Evolutionary conservation across 139 green algal genomes (phyloP), one percentile per base, ranked within the genome.

Genomic region (Volvox reticuliferus): DNA sequence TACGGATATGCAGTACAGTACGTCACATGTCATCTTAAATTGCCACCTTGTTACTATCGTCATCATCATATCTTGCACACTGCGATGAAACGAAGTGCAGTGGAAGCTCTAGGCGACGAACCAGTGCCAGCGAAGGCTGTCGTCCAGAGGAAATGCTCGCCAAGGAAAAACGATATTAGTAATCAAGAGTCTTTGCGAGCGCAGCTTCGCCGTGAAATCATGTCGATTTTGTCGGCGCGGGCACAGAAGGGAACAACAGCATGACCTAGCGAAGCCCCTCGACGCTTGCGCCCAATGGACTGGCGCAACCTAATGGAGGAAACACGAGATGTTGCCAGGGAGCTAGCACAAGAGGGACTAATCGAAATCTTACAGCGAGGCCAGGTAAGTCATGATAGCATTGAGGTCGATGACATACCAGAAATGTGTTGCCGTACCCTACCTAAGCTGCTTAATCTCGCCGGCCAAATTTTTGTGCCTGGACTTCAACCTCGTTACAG

Each of bases 311-410:
- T 90, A 19, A 92, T 92, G 89, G 68, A 44, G 35, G 5, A 71
- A 18, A 89, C 89, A 0, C 82, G 89, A 12, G 61, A 89, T 33
- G 73, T 90, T 1, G 89, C 89, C 13, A 26, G 36, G 26, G 61
- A 75, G 32, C 44, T 92, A 26, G 89, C 82, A 14, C 12, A 35
- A 1, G 82, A 92, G 71, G 89, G 89, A 1, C 32, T 80, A 1
- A 35, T 90, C 3, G 50, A 92, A 30, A 30, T 92, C 36, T 84
- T 79, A 44, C 89, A 92, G 20, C 68, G 71, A 22, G 89, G 89
- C 5, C 88, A 92, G 88, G 88, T 77, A 28, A 37, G 86, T 30
- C 12, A 55, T 14, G 61, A 16, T 26, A 21, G 37, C 36, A 55
- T 55, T 55, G 44, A 9, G 44, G 5, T 55, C 44, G 9, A 30